Conservation (phyloP, 768 basidiomycete species). For the Filobasidium floriforme region DNA sequence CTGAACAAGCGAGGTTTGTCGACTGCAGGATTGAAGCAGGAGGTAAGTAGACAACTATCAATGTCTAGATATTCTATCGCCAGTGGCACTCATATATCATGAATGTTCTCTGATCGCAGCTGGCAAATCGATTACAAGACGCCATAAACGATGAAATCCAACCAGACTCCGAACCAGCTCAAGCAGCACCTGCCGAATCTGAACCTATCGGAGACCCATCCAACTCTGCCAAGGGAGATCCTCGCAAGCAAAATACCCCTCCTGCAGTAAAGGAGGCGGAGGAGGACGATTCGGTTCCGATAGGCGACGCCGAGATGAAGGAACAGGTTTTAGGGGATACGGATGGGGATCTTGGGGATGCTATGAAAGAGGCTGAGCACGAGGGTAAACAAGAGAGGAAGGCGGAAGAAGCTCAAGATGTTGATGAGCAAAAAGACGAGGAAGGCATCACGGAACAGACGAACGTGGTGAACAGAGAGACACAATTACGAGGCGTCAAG, state of each 20-base stretch:
- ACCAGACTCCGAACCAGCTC: neutral
- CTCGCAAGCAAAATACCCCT: neutral
- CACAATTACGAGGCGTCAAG: neutral
- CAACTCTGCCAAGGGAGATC: no score
- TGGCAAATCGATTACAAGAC: conserved; percentile 24
- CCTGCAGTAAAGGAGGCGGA: neutral
- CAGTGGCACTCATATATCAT: neutral
- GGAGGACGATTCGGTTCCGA: conserved; percentile 6
- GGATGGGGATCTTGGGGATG: conserved; percentile 25
- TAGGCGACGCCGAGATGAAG: conserved; percentile 8
- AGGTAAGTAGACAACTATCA: conserved; percentile 29
- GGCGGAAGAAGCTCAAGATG: conserved; percentile 8
- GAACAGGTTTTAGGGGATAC: conserved; percentile 17
- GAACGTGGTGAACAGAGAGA: neutral
- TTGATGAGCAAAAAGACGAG: neutral
- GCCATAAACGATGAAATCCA: neutral
- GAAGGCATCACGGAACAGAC: conserved; percentile 15
- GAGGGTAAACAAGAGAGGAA: conserved; percentile 22
- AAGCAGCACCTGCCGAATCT: neutral
- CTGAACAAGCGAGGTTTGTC: conserved; percentile 36
- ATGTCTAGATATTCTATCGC: neutral
- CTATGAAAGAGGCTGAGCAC: conserved; percentile 28
- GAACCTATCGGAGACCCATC: neutral
- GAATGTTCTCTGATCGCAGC: neutral
- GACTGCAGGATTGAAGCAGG: conserved; percentile 40